Conservation (phyloP, 2,329 filamentous ascomycete species). For the Aspergillus transmontanensis region DNA sequence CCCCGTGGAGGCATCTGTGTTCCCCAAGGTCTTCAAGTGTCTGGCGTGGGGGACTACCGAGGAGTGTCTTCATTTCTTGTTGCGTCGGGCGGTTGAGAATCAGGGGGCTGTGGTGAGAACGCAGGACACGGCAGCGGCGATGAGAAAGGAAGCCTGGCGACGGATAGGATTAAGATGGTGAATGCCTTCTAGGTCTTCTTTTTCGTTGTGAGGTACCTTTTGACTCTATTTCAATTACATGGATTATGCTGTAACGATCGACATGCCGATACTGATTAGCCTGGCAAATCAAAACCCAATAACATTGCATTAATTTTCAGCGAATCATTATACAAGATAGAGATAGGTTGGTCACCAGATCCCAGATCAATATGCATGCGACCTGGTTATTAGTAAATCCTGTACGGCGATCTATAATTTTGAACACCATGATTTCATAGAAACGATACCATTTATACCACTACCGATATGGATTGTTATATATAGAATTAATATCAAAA, state of each 20-base stretch:
- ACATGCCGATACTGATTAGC: neutral
- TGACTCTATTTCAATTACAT: neutral
- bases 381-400: neutral
- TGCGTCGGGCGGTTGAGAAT: slow-evolving; percentile 70
- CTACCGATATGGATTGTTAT: too few species aligned
- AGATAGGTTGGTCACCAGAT: neutral
- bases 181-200: neutral
- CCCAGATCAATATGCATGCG: neutral
- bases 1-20: neutral
- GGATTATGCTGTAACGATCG: neutral
- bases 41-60: slow-evolving; percentile 56
- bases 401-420: too few species aligned
- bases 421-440: too few species aligned
- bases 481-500: too few species aligned
- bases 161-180: slow-evolving; percentile 34
- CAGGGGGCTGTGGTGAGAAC: slow-evolving; percentile 69
- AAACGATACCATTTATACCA: too few species aligned
- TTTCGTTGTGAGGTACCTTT: neutral
- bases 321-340: neutral
- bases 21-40: slow-evolving; percentile 54
- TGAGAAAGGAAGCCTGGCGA: slow-evolving; percentile 63
- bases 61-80: slow-evolving; percentile 56
- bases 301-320: neutral
- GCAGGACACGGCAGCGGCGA: slow-evolving; percentile 62
- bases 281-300: neutral